Conservation (phyloP, 306 rosid genomes). For the Vigna angularis region DNA sequence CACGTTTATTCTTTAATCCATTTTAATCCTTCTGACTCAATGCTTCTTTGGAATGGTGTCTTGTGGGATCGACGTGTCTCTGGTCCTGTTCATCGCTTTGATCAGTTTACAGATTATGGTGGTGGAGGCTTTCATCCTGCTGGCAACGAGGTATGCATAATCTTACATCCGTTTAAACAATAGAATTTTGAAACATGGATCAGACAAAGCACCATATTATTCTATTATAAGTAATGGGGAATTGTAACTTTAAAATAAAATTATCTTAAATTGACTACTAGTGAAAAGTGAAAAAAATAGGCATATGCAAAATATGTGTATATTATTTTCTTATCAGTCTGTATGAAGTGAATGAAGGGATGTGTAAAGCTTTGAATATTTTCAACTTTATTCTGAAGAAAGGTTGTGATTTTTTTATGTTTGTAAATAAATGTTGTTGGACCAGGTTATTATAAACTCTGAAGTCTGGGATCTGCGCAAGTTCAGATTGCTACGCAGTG, state of each 20-base stretch:
- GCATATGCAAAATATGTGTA: background rate
- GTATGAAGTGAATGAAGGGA: background rate
- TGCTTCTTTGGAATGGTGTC: conserved; percentile 97
- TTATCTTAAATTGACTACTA: background rate
- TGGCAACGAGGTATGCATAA: conserved; percentile 87
- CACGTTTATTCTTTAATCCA: conserved; percentile 80
- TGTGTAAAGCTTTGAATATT: background rate
- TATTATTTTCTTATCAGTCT: background rate
- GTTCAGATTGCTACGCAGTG: conserved; percentile 85
- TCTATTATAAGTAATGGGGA: background rate
- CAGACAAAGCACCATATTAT: too few species aligned
- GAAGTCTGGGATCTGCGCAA: conserved; percentile 99
- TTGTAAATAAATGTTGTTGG: background rate
- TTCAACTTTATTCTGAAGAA: background rate
- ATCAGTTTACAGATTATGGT: conserved; percentile 96
- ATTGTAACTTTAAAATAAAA: background rate
- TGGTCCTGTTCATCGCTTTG: conserved; percentile 87
- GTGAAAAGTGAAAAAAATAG: background rate
- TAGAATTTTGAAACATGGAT: background rate
- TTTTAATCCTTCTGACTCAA: conserved; percentile 85
- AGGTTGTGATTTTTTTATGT: background rate
- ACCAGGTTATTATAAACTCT: conserved; percentile 92
- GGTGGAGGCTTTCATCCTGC: conserved; percentile 99
- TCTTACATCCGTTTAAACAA: conserved; percentile 3
- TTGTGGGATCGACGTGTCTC: conserved; percentile 88